Evolutionary conservation across 179 eudicot genomes (phyloP).

Genomic region (Corrigiola litoralis): DNA sequence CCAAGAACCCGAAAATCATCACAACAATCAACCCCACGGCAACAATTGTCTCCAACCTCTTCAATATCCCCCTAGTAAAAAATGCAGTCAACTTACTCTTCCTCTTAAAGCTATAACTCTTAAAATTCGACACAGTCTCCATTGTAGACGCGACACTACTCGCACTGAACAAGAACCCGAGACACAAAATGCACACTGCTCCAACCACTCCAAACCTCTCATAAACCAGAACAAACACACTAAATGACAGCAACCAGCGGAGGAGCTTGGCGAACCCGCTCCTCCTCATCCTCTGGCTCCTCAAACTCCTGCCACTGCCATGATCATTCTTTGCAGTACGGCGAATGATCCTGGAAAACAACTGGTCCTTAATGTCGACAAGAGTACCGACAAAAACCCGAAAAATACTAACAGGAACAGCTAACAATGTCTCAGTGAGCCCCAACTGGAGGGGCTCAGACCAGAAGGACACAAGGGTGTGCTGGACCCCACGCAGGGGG

Average conservation of each 20-base stretch:
- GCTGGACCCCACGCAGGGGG: constrained; percentile 76
- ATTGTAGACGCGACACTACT: constrained; percentile 50
- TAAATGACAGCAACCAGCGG: constrained; percentile 69
- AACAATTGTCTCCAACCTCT: constrained; percentile 62
- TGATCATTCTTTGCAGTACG: no score
- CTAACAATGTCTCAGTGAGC: constrained; percentile 78
- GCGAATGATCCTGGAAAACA: constrained; percentile 27
- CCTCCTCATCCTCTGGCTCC: constrained; percentile 31
- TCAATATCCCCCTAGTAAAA: constrained; percentile 54
- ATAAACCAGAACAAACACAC: constrained; percentile 70
- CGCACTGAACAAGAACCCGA: constrained; percentile 58
- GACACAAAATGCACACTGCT: constrained; percentile 41
- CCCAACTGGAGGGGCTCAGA: constrained; percentile 70
- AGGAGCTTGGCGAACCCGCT: constrained; percentile 62
- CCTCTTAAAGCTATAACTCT: constrained; percentile 57
- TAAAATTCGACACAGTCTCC: constrained; percentile 53
- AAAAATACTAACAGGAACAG: constrained; percentile 64
- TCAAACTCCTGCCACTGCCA: no score
- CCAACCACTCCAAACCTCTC: constrained; percentile 62
- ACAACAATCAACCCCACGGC: constrained; percentile 77
- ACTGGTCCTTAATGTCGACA: constrained; percentile 56
- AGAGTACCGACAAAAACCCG: constrained; percentile 71
- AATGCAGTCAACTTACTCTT: constrained; percentile 41
- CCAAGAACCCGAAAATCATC: constrained; percentile 63
- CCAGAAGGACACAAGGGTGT: constrained; percentile 77